Evolutionary conservation across 176 grass and related monocot species (phyloP).

Genomic region (Ensete glaucum): DNA sequence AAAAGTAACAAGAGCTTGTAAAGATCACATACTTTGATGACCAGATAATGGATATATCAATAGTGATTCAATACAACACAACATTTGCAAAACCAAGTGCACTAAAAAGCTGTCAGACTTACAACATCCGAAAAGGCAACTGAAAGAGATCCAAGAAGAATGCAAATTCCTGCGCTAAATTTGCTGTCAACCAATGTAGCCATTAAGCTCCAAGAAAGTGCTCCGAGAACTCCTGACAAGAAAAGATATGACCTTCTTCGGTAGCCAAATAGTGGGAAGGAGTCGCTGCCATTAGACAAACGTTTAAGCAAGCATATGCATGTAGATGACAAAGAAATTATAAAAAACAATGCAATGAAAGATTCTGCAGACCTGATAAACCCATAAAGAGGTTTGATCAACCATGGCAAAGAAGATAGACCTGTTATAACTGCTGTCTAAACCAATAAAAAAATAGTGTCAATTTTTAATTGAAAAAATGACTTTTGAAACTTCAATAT

Average conservation of each 20-base stretch:
- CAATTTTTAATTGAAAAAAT: slow-evolving; percentile 16
- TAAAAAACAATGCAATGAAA: not conserved
- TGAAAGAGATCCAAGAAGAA: slow-evolving; percentile 94
- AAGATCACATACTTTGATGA: not conserved
- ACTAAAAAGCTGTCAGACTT: slow-evolving; percentile 22
- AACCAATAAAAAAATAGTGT: slow-evolving; percentile 32
- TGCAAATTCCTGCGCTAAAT: slow-evolving; percentile 65
- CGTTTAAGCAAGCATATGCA: slow-evolving; percentile 11
- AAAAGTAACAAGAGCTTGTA: not conserved
- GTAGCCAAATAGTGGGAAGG: slow-evolving; percentile 96
- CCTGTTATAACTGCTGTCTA: slow-evolving; percentile 99
- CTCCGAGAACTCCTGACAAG: slow-evolving; percentile 89
- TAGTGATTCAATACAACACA: not conserved
- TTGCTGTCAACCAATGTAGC: slow-evolving; percentile 82
- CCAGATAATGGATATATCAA: not conserved
- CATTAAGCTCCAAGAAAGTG: slow-evolving; percentile 96
- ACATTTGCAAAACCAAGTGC: not conserved
- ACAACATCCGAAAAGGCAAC: slow-evolving; percentile 99
- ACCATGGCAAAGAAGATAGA: slow-evolving; percentile 82
- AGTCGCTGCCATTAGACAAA: slow-evolving; percentile 65
- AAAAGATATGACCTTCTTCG: slow-evolving; percentile 93
- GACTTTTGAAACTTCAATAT: not conserved
- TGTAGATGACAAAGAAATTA: not conserved
- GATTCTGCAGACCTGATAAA: slow-evolving; percentile 70
- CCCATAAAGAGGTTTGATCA: slow-evolving; percentile 95